phyloP scores from a whole-genome alignment of 352 stramenopile species.

The Aphanomyces invadans region DNA sequence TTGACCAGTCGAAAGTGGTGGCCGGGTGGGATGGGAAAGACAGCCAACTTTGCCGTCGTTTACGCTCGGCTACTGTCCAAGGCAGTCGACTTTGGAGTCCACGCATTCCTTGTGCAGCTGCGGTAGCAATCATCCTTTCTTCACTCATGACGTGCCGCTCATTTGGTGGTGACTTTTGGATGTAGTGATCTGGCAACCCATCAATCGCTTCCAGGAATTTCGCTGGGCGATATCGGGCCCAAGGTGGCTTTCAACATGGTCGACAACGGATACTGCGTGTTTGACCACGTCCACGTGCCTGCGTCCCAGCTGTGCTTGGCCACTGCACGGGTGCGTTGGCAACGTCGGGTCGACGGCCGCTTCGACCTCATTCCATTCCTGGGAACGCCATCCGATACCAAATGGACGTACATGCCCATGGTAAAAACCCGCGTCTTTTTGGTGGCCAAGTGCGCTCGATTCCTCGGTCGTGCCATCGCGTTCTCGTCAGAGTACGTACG shows the following conservation, averaged over 20 bases:
- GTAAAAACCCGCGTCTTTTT: conserved; percentile 38
- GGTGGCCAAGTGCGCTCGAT: conserved; percentile 6
- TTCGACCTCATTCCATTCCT: conserved; percentile 37
- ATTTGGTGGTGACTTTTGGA: neutral
- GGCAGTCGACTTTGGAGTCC: conserved; percentile 67
- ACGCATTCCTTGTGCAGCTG: conserved; percentile 91
- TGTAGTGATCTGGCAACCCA: conserved; percentile 59
- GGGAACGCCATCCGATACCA: neutral
- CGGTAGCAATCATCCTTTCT: conserved; percentile 32
- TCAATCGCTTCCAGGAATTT: conserved; percentile 75
- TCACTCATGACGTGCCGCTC: too few species aligned
- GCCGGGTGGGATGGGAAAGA: conserved; percentile 87
- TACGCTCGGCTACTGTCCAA: conserved; percentile 71
- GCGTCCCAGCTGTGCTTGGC: conserved; percentile 43
- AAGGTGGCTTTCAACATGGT: conserved; percentile 88
- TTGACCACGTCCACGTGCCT: conserved; percentile 83
- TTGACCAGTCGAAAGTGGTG: conserved; percentile 94
- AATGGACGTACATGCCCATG: conserved; percentile 43
- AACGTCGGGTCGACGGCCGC: conserved; percentile 28
- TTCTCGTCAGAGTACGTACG: conserved; percentile 43
- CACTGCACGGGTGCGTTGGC: conserved; percentile 45
- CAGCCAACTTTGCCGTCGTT: conserved; percentile 87
- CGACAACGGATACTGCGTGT: conserved; percentile 86
- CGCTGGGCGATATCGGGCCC: conserved; percentile 84
- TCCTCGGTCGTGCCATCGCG: conserved; percentile 30